Conservation (phyloP, 306 rosid species). For the Ceratonia siliqua region DNA sequence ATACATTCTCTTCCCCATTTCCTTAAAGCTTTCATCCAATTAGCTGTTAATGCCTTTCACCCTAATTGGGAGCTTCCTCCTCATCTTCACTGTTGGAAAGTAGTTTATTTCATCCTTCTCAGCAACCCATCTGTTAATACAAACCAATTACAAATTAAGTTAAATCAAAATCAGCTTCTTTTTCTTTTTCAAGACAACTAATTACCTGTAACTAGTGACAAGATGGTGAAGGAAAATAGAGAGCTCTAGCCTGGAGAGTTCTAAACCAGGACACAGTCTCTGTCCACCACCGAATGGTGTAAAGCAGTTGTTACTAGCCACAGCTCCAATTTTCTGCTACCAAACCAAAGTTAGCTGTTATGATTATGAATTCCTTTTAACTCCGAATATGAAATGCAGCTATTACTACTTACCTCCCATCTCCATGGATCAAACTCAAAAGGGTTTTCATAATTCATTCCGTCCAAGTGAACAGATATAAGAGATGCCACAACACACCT, state of each 20-base stretch:
- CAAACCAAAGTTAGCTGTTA: neutral
- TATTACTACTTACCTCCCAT: constrained; percentile 70
- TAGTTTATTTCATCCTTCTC: constrained; percentile 63
- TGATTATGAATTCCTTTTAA: neutral
- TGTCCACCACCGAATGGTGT: constrained; percentile 95
- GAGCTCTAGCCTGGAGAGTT: constrained; percentile 74
- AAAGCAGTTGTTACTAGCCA: constrained; percentile 45
- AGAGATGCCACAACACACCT: constrained; percentile 77
- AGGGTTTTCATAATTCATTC: constrained; percentile 64
- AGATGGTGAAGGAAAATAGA: constrained; percentile 68
- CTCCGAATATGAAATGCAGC: neutral
- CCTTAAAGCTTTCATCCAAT: constrained; percentile 24
- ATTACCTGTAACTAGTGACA: constrained; percentile 63
- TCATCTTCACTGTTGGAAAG: constrained; percentile 89
- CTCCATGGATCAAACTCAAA: constrained; percentile 80
- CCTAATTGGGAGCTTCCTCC: constrained; percentile 64
- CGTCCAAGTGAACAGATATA: constrained; percentile 77
- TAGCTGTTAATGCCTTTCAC: constrained; percentile 43
- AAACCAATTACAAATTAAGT: neutral
- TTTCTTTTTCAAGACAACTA: neutral
- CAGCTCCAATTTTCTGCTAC: constrained; percentile 44
- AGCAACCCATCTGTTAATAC: constrained; percentile 62
- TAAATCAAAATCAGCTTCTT: neutral
- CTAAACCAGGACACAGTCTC: constrained; percentile 92
- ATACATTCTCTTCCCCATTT: constrained; percentile 1